These are phyloP conservation scores for Vitis rupestris DNA, from an alignment of 164 flowering plant species.

Conservation along the genomic window DNA sequence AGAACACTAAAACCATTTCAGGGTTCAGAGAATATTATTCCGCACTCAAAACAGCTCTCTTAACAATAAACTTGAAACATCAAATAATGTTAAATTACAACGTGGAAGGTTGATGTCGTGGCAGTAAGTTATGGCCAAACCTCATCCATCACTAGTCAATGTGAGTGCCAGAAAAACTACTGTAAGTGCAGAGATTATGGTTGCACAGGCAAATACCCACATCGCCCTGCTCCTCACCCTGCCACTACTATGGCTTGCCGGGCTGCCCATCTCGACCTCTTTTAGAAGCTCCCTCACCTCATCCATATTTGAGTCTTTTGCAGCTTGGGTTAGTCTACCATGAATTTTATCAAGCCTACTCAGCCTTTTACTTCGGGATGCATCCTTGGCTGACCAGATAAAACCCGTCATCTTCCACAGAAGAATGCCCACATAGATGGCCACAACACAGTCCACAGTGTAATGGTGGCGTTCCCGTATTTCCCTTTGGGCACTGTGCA, in stretches of 20 bases:
- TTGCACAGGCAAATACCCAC: slow-evolving; percentile 53
- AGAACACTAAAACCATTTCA: no score
- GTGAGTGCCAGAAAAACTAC: slow-evolving; percentile 68
- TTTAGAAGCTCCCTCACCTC: slow-evolving; percentile 65
- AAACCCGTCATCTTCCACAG: slow-evolving; percentile 90
- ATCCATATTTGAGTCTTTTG: slow-evolving; percentile 84
- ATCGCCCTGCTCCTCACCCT: slow-evolving; percentile 30
- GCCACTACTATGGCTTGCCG: slow-evolving; percentile 19
- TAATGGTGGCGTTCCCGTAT: slow-evolving; percentile 89
- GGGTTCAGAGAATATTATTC: no score
- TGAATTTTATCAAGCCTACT: slow-evolving; percentile 75
- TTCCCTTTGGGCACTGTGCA: slow-evolving; percentile 94
- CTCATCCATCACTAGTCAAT: slow-evolving; percentile 75
- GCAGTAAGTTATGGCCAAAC: neutral
- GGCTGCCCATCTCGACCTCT: slow-evolving; percentile 54
- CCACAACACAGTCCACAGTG: slow-evolving; percentile 81
- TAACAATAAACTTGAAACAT: neutral
- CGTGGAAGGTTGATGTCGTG: neutral
- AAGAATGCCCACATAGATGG: slow-evolving; percentile 87
- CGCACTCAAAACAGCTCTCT: no score
- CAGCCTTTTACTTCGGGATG: slow-evolving; percentile 36
- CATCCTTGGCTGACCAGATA: slow-evolving; percentile 63
- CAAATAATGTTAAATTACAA: neutral
- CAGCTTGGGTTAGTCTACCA: slow-evolving; percentile 64
- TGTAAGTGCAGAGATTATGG: slow-evolving; percentile 45